phyloP scores from a whole-genome alignment of 176 grass and related monocot genomes.

The Oryza meridionalis region DNA sequence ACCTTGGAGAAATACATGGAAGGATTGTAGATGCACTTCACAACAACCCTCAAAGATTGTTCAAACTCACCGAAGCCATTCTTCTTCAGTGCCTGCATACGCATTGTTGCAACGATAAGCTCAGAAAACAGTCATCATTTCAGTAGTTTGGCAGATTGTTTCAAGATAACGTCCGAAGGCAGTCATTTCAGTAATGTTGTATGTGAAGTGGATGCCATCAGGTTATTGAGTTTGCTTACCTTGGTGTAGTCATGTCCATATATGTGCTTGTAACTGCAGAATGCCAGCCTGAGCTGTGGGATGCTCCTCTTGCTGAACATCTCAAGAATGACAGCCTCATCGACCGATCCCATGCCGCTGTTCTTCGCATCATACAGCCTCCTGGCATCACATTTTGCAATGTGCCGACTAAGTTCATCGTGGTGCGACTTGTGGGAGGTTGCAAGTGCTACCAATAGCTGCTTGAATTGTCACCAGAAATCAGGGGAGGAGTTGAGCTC shows the following conservation, averaged over 20 bases:
- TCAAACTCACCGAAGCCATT: conserved; percentile 62
- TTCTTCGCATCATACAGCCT: conserved; percentile 69
- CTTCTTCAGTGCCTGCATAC: conserved; percentile 68
- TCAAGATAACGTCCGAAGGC: conserved; percentile 12
- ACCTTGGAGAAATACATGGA: conserved; percentile 94
- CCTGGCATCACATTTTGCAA: conserved; percentile 92
- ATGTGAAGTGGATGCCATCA: neutral
- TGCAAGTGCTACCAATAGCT: conserved; percentile 82
- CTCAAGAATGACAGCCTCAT: conserved; percentile 80
- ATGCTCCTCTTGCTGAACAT: conserved; percentile 98
- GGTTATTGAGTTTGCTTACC: conserved; percentile 30
- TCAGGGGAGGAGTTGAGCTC: neutral
- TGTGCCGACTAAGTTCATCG: conserved; percentile 73
- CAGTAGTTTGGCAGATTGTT: neutral
- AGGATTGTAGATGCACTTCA: conserved; percentile 84
- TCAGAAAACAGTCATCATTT: conserved; percentile 5
- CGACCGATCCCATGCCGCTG: conserved; percentile 44
- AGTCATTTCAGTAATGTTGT: neutral
- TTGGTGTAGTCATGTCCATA: conserved; percentile 90
- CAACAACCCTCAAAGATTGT: conserved; percentile 64
- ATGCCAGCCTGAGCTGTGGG: conserved; percentile 82
- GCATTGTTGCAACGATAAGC: neutral
- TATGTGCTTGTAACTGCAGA: conserved; percentile 91
- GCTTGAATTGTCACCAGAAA: neutral
- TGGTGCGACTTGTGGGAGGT: conserved; percentile 82